A percentile compares a stretch with the other conserved stretches of the same genome.
phyloP scores from a whole-genome alignment of 495 filamentous ascomycete genomes.

The Trichoderma orchidacearum region DNA sequence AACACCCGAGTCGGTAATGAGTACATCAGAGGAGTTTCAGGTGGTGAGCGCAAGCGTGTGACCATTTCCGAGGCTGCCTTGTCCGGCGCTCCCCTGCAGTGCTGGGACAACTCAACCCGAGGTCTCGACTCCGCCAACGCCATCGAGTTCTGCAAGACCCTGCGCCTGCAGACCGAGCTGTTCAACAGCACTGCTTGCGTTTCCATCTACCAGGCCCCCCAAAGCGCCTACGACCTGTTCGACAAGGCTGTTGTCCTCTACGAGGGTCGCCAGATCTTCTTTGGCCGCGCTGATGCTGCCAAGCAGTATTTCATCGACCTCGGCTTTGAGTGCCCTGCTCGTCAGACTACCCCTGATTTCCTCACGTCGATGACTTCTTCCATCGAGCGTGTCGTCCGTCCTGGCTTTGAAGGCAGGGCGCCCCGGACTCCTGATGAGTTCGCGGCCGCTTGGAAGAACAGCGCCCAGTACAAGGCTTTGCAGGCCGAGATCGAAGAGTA shows the following conservation, averaged over 20 bases:
- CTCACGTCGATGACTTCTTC: conserved; percentile 68
- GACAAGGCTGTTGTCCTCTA: conserved; percentile 71
- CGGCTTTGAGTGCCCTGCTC: conserved; percentile 59
- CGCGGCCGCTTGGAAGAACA: conserved; percentile 58
- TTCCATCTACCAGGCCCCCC: conserved; percentile 76
- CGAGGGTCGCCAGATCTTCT: conserved; percentile 75
- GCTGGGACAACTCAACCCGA: conserved; percentile 78
- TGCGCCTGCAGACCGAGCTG: conserved; percentile 53
- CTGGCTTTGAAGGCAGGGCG: conserved; percentile 49
- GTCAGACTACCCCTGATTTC: conserved; percentile 69
- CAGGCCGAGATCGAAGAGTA: conserved; percentile 59
- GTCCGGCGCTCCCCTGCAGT: conserved; percentile 54
- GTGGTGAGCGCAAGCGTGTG: conserved; percentile 74
- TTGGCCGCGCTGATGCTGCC: conserved; percentile 47
- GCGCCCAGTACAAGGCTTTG: conserved; percentile 49
- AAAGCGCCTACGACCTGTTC: conserved; percentile 64
- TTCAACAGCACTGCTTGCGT: conserved; percentile 53
- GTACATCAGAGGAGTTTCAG: conserved; percentile 64
- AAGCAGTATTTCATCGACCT: conserved; percentile 59
- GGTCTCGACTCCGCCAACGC: conserved; percentile 72
- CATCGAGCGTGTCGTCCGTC: conserved; percentile 45
- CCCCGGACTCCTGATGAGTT: conserved; percentile 72
- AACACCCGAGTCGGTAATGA: conserved; percentile 73
- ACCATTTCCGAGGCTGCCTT: conserved; percentile 64
- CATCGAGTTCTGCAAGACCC: conserved; percentile 61